phyloP scores from a whole-genome alignment of 2,329 filamentous ascomycete genomes.

The Epichloe festucae region DNA sequence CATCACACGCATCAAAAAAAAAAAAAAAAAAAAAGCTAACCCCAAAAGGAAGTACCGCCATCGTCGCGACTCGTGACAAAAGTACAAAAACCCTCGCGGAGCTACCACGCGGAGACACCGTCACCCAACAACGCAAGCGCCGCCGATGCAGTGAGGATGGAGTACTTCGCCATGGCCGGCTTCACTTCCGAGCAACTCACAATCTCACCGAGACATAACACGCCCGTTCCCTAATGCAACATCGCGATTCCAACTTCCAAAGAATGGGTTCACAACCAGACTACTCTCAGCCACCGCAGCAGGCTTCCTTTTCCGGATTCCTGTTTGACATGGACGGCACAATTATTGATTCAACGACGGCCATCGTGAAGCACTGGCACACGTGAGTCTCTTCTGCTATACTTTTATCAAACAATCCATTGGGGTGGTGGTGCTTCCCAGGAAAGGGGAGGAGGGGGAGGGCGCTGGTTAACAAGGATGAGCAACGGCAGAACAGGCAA shows the following conservation, averaged over 20 bases:
- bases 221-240: too few relatives aligned
- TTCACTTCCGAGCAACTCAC: too few relatives aligned
- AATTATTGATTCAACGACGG: slow-evolving; percentile 68
- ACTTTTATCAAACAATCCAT: too few relatives aligned
- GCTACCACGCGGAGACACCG: slow-evolving; percentile 13
- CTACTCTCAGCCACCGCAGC: slow-evolving; percentile 31
- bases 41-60: slow-evolving; percentile 6
- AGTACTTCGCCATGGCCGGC: too few relatives aligned
- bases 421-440: background rate
- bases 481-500: slow-evolving; percentile 49
- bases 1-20: too few relatives aligned
- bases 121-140: too few relatives aligned
- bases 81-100: slow-evolving; percentile 10
- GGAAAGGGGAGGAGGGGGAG: background rate
- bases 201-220: too few relatives aligned
- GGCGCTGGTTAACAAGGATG: background rate
- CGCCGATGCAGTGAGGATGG: too few relatives aligned
- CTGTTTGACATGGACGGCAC: slow-evolving; percentile 73
- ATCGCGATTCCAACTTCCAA: too few relatives aligned
- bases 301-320: slow-evolving; percentile 39
- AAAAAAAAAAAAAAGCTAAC: background rate
- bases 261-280: slow-evolving; percentile 23
- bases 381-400: slow-evolving; percentile 30
- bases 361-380: slow-evolving; percentile 68
- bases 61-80: background rate